These are phyloP conservation scores for Nannizziopsis arthrosporioides DNA, from an alignment of 2,329 filamentous ascomycete genomes.

Conservation along the genomic window DNA sequence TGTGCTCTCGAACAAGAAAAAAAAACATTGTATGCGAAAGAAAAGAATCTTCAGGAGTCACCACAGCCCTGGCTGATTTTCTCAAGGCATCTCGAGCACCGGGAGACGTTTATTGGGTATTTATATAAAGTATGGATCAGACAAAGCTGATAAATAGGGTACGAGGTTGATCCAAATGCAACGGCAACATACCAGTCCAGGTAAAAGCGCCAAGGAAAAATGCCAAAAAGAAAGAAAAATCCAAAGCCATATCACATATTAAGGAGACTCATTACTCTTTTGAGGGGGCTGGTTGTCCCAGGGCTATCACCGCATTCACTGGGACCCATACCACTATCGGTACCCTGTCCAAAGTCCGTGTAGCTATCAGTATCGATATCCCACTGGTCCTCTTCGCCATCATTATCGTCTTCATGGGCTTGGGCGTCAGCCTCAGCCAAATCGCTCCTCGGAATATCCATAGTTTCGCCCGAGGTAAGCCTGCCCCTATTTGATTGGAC, in stretches of 20 bases:
- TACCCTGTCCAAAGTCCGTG: slow-evolving; percentile 23
- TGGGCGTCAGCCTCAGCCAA: slow-evolving; percentile 12
- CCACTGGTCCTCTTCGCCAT: slow-evolving; percentile 56
- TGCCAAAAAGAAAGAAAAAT: background rate
- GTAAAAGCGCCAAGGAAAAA: background rate
- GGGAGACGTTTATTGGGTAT: no score
- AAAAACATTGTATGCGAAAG: no score
- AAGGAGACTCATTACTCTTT: slow-evolving; percentile 62
- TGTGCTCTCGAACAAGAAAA: no score
- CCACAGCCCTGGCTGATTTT: no score
- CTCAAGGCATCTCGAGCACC: no score
- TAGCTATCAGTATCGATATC: slow-evolving; percentile 78
- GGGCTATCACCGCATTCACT: slow-evolving; percentile 53
- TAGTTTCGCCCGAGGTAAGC: background rate
- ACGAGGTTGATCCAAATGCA: no score
- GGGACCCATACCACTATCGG: slow-evolving; percentile 39
- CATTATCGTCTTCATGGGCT: slow-evolving; percentile 34
- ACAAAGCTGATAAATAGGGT: no score
- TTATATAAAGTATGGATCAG: no score
- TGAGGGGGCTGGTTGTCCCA: slow-evolving; percentile 54
- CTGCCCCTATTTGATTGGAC: slow-evolving; percentile 25
- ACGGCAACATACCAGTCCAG: no score
- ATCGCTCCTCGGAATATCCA: background rate
- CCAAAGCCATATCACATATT: slow-evolving; percentile 39
- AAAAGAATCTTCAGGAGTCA: no score